These are phyloP conservation scores for Leccinum pellstonianum DNA, from an alignment of 768 basidiomycete species.

Conservation along the genomic window DNA sequence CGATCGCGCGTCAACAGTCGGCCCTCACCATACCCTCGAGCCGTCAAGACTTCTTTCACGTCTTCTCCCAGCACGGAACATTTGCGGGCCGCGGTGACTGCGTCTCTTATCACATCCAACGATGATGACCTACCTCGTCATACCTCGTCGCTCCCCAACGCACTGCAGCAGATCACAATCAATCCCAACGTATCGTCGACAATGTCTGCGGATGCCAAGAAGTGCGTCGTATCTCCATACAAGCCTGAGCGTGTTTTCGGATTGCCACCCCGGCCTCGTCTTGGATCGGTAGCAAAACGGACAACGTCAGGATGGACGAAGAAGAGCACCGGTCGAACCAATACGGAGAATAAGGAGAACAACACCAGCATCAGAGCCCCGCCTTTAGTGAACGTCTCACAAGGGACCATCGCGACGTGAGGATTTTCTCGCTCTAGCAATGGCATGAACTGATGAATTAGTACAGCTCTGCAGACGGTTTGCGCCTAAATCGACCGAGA, in stretches of 20 bases:
- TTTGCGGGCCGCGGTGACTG: too few species aligned
- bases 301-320: constrained; percentile 64
- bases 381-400: constrained; percentile 24
- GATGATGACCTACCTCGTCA: constrained; percentile 17
- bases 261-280: constrained; percentile 44
- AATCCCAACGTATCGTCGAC: constrained; percentile 40
- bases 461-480: constrained; percentile 38
- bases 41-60: too few species aligned
- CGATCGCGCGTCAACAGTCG: too few species aligned
- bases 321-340: constrained; percentile 50
- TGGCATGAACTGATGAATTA: neutral
- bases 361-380: constrained; percentile 12
- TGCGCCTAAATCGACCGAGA: constrained; percentile 46
- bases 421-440: constrained; percentile 26
- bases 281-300: constrained; percentile 55
- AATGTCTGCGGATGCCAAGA: constrained; percentile 35
- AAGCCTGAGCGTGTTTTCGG: constrained; percentile 30
- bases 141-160: constrained; percentile 24
- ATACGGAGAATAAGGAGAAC: constrained; percentile 60
- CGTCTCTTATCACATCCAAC: constrained; percentile 21
- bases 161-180: constrained; percentile 44
- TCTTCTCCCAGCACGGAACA: too few species aligned
- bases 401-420: constrained; percentile 53
- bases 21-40: too few species aligned
- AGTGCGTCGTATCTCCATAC: constrained; percentile 24